Base-by-base conservation (phyloP, 169 alveolate species). In the Cryptosporidium sp. region DNA sequence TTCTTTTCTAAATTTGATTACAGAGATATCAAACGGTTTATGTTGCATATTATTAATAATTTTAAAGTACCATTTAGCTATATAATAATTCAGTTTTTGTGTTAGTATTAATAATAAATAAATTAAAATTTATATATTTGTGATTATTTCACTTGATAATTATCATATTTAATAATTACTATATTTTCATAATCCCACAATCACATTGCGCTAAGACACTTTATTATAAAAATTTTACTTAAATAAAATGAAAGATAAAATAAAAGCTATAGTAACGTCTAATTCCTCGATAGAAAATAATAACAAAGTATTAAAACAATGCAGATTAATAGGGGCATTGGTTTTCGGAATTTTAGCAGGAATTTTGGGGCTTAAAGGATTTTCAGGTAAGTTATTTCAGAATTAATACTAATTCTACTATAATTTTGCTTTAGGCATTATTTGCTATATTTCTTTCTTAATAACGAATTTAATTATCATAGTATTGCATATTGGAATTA, bases 261-360 rank as follows among this genome's bases (percentile, higher is more conserved):
- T 51, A 33, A 51, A 29, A 73, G 26, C 33, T 33, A 16, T 73
- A 58, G 6, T 10, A 18, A 73, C 41, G 12, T 73, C 86, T n/a
- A 50, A 33, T 2, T 21, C 18, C 23, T 73, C 86, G 18, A 41
- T 67, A 23, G 89, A 80, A 43, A 59, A 67, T n/a, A 80, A 80
- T 33, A 39, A 48, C 10, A 62, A 61, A 23, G 52, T 80, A 26
- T 43, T 80, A 52, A 80, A 80, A 21, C 59, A 62, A 31, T 80
- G 89, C 33, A 59, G 75, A 45, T 10, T 80, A 43, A 23, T 80
- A 5, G 75, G 75, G n/a, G 16, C 45, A 14, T 31, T 80, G 9
- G 0, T 33, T 37, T 80, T 59, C 18, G 89, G 89, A n/a, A 62
- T 62, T n/a, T 9, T 80, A 41, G 67, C 89, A 21, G 89, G 89